Conservation (phyloP, 2,329 filamentous ascomycete species). For the Botrytis paeoniae region DNA sequence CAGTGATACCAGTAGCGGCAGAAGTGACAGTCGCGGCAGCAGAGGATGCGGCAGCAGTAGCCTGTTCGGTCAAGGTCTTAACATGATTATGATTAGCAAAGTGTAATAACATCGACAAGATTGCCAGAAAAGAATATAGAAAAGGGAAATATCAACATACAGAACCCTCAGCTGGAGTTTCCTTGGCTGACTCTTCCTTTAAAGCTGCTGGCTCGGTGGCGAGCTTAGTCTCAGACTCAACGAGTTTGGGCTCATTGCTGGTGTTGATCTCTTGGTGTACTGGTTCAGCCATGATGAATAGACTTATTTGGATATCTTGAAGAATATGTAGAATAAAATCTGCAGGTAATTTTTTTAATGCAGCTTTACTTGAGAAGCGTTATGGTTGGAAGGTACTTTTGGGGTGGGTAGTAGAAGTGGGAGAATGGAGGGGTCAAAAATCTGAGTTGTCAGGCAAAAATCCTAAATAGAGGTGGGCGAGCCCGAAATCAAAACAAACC, state of each 20-base stretch:
- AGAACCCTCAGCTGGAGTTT: conserved; percentile 28
- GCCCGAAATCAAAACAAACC: conserved; percentile 13
- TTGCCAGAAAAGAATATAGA: background rate
- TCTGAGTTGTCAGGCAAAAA: conserved; percentile 21
- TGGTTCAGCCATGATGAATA: conserved; percentile 32
- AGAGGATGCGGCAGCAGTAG: conserved; percentile 39
- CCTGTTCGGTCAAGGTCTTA: conserved; percentile 37
- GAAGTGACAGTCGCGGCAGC: conserved; percentile 42
- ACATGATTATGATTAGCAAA: conserved; percentile 20
- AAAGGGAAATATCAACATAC: conserved; percentile 18
- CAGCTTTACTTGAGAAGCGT: conserved; percentile 9
- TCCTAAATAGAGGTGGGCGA: background rate
- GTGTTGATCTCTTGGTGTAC: conserved; percentile 42
- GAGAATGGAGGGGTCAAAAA: conserved; percentile 21
- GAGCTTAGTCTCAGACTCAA: conserved; percentile 44
- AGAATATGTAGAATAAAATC: conserved; percentile 5
- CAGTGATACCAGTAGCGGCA: conserved; percentile 44
- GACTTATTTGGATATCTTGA: background rate
- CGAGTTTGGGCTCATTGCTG: conserved; percentile 40
- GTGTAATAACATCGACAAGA: background rate
- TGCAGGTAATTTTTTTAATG: conserved; percentile 3
- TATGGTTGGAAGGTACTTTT: conserved; percentile 17
- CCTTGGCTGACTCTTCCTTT: conserved; percentile 29
- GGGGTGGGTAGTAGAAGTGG: conserved; percentile 12
- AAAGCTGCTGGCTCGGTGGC: conserved; percentile 39